Conservation (phyloP, 805 yeast species). For the Yarrowia hollandica region DNA sequence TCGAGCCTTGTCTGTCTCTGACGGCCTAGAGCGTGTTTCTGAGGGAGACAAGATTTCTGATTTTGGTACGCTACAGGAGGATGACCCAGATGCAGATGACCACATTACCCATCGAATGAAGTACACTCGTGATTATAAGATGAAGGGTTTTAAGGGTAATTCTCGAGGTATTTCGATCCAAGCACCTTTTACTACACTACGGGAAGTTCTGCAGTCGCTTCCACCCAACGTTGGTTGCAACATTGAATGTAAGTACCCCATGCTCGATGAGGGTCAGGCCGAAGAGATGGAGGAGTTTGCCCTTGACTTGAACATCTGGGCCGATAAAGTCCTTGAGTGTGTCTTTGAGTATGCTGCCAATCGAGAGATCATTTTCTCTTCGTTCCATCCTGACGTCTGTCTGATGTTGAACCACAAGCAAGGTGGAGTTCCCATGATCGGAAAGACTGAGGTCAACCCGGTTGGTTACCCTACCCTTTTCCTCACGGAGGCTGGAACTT, state of each 20-base stretch:
- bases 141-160: constrained; percentile 88
- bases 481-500: constrained; percentile 85
- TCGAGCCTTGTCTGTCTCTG: constrained; percentile 46
- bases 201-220: constrained; percentile 75
- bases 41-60: constrained; percentile 34
- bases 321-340: constrained; percentile 76
- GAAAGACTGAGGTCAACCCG: constrained; percentile 10
- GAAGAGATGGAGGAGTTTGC: constrained; percentile 87
- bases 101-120: constrained; percentile 50
- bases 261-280: constrained; percentile 86
- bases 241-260: constrained; percentile 92
- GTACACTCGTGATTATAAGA: constrained; percentile 84
- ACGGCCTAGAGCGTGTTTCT: constrained; percentile 39
- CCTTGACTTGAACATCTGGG: constrained; percentile 80
- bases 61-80: background rate
- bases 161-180: constrained; percentile 86
- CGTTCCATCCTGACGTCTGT: constrained; percentile 94
- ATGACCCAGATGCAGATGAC: background rate
- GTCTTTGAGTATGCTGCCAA: constrained; percentile 78
- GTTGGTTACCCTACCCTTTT: constrained; percentile 47
- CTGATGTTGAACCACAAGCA: constrained; percentile 82
- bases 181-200: constrained; percentile 84
- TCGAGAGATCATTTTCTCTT: constrained; percentile 84
- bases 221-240: constrained; percentile 89
- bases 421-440: constrained; percentile 78